Conservation (phyloP, 1,284 basidiomycete genomes). For the Puccinia hordei region DNA sequence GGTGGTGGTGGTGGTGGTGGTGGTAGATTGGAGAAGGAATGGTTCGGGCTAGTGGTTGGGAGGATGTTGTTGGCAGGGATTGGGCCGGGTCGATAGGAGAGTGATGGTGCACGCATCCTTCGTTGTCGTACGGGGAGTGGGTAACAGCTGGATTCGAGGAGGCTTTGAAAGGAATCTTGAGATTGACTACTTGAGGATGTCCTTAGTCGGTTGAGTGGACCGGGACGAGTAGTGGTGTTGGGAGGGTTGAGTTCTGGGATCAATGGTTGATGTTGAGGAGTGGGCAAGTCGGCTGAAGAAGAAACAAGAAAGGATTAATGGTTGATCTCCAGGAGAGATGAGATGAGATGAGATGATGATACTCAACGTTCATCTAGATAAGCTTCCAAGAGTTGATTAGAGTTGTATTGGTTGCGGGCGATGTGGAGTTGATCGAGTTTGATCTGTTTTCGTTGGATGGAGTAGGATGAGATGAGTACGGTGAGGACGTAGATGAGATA, state of each 20-base stretch:
- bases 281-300: slow-evolving; percentile 41
- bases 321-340: too few relatives aligned
- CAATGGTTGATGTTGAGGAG: background rate
- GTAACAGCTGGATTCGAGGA: slow-evolving; percentile 12
- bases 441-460: slow-evolving; percentile 64
- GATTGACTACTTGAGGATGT: background rate
- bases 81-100: slow-evolving; percentile 12
- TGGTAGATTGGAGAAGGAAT: background rate
- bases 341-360: too few relatives aligned
- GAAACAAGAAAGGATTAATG: background rate
- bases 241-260: background rate
- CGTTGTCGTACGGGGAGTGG: slow-evolving; percentile 18
- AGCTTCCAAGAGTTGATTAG: slow-evolving; percentile 42
- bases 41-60: background rate
- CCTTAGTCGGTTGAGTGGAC: background rate
- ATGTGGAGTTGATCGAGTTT: slow-evolving; percentile 58
- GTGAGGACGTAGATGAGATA: slow-evolving; percentile 77
- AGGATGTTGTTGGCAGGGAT: too few relatives aligned
- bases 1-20: too few relatives aligned
- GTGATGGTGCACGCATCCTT: slow-evolving; percentile 37
- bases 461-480: slow-evolving; percentile 79
- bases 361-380: slow-evolving; percentile 49
- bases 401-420: slow-evolving; percentile 45
- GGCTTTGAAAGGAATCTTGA: slow-evolving; percentile 14
- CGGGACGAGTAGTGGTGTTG: background rate